phyloP scores from a whole-genome alignment of 179 eudicot genomes.

The Beta corolliflora region DNA sequence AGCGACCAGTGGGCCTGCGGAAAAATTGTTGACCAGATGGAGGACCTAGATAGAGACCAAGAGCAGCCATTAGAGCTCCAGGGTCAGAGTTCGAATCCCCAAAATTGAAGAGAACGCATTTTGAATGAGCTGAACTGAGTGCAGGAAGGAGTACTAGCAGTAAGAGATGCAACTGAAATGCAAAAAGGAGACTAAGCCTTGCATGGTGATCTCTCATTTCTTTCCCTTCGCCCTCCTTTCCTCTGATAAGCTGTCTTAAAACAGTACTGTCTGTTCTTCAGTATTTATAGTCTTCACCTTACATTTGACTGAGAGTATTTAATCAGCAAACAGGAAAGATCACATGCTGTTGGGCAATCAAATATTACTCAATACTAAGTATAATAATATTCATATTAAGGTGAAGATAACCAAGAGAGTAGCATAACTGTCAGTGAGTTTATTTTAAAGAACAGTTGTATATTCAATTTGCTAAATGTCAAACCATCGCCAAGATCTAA shows the following conservation, averaged over 20 bases:
- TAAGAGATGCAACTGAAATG: conserved; percentile 2
- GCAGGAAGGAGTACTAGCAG: conserved; percentile 19
- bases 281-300: conserved; percentile 8
- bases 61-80: conserved; percentile 37
- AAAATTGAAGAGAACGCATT: conserved; percentile 39
- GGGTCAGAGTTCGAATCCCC: conserved; percentile 44
- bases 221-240: neutral
- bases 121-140: conserved; percentile 26
- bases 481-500: neutral
- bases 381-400: neutral
- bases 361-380: neutral
- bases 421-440: neutral
- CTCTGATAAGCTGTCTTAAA: neutral
- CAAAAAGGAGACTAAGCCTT: neutral
- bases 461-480: neutral
- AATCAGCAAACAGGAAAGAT: conserved; percentile 10
- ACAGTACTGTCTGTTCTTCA: neutral
- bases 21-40: conserved; percentile 46
- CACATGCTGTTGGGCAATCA: neutral
- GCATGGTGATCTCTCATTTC: conserved; percentile 24
- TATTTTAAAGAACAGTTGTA: conserved; percentile 6
- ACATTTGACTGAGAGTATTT: conserved; percentile 6
- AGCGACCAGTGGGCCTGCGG: conserved; percentile 40
- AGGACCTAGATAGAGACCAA: conserved; percentile 43
- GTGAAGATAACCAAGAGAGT: neutral